A percentile compares a stretch with the other conserved stretches of the same genome.
These are phyloP conservation scores for Pseudozyma hubeiensis DNA, from an alignment of 1,284 basidiomycete genomes.

Conservation along the genomic window DNA sequence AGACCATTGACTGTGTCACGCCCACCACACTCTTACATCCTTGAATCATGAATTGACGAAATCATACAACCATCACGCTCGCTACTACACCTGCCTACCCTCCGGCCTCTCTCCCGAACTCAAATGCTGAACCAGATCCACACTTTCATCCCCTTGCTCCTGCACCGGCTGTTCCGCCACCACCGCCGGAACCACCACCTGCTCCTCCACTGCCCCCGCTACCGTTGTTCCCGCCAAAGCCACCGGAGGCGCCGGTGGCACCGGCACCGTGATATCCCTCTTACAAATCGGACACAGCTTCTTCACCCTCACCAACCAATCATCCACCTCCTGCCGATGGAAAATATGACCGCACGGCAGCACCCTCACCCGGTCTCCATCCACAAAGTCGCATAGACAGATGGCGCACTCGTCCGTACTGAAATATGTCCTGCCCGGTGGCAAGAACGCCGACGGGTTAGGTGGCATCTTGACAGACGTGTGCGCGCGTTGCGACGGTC, in stretches of 20 bases:
- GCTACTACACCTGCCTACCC: slow-evolving; percentile 25
- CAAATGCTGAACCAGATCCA: slow-evolving; percentile 30
- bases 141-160: slow-evolving; percentile 9
- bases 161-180: not conserved
- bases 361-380: slow-evolving; percentile 64
- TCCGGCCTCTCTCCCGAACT: slow-evolving; percentile 11
- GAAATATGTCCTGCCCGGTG: slow-evolving; percentile 58
- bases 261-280: slow-evolving; percentile 60
- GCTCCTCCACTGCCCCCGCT: not conserved
- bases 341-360: slow-evolving; percentile 67
- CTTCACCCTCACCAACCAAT: slow-evolving; percentile 63
- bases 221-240: not conserved
- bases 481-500: slow-evolving; percentile 34
- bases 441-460: slow-evolving; percentile 44
- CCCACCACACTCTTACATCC: too few species aligned
- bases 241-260: slow-evolving; percentile 47
- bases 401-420: slow-evolving; percentile 66
- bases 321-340: slow-evolving; percentile 65
- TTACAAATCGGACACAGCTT: slow-evolving; percentile 68
- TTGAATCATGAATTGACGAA: too few species aligned
- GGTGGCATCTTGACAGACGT: slow-evolving; percentile 23
- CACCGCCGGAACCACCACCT: not conserved
- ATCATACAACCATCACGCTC: not conserved
- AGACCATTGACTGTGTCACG: too few species aligned
- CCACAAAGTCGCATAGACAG: slow-evolving; percentile 64